Evolutionary conservation across 768 basidiomycete genomes (phyloP).

Genomic region (Mycena maculata): DNA sequence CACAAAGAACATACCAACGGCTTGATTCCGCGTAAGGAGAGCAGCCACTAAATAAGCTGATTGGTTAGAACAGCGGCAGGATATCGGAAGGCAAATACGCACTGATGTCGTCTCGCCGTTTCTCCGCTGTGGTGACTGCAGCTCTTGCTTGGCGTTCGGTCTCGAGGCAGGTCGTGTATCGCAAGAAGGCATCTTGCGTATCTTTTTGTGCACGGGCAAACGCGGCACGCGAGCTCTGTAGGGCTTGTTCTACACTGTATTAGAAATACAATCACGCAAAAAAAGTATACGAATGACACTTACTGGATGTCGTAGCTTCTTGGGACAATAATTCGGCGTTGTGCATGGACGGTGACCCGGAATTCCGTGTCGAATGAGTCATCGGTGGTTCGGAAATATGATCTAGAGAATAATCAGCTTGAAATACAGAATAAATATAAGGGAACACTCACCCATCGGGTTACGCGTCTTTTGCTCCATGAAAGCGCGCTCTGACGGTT

Average conservation of each 20-base stretch:
- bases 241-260: slow-evolving; percentile 49
- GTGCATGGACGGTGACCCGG: slow-evolving; percentile 63
- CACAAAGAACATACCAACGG: slow-evolving; percentile 38
- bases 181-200: slow-evolving; percentile 76
- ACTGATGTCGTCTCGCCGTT: slow-evolving; percentile 77
- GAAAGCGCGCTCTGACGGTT: slow-evolving; percentile 58
- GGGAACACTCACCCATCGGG: slow-evolving; percentile 17
- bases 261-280: neutral
- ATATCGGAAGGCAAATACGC: slow-evolving; percentile 36
- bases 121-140: slow-evolving; percentile 72
- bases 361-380: slow-evolving; percentile 54
- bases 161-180: slow-evolving; percentile 77
- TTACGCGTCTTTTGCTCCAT: slow-evolving; percentile 41
- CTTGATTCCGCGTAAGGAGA: slow-evolving; percentile 59
- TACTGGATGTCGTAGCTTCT: slow-evolving; percentile 72
- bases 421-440: slow-evolving; percentile 32
- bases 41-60: slow-evolving; percentile 53
- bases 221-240: slow-evolving; percentile 70
- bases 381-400: slow-evolving; percentile 53
- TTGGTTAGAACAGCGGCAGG: slow-evolving; percentile 29
- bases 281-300: slow-evolving; percentile 36
- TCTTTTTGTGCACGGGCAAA: slow-evolving; percentile 76
- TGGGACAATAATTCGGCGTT: slow-evolving; percentile 65
- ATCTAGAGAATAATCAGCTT: slow-evolving; percentile 38
- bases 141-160: slow-evolving; percentile 74